phyloP scores from a whole-genome alignment of 148 eudicot species.

The Amaranthus cruentus region DNA sequence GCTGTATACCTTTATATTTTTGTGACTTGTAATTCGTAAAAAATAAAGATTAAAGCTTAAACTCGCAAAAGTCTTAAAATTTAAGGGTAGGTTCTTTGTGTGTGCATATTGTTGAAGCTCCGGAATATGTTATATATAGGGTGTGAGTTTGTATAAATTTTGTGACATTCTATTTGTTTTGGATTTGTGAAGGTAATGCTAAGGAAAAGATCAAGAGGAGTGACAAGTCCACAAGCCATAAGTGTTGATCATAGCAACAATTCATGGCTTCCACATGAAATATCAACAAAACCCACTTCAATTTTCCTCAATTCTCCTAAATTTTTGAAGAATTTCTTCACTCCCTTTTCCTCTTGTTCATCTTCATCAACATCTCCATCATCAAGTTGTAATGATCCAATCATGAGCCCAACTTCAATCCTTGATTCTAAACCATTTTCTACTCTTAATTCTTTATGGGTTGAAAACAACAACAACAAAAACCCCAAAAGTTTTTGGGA shows the following conservation, averaged over 20 bases:
- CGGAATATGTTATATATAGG: too few species aligned
- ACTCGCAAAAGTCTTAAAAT: too few species aligned
- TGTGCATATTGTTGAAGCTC: too few species aligned
- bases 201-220: constrained; percentile 68
- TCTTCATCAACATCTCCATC: constrained; percentile 10
- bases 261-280: constrained; percentile 38
- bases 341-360: constrained; percentile 7
- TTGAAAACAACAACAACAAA: constrained; percentile 18
- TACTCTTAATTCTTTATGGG: constrained; percentile 34
- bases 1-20: too few species aligned
- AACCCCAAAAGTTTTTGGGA: constrained; percentile 31
- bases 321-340: constrained; percentile 40
- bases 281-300: constrained; percentile 46
- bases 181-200: constrained; percentile 37
- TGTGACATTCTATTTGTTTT: not conserved
- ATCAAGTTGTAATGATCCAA: constrained; percentile 15
- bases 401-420: constrained; percentile 64
- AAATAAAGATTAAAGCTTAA: too few species aligned
- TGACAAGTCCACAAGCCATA: constrained; percentile 44
- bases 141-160: too few species aligned
- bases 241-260: constrained; percentile 41
- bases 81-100: too few species aligned
- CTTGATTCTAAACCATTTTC: constrained; percentile 45
- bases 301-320: constrained; percentile 56
- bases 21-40: too few species aligned